These are phyloP conservation scores for Diaporthe humulicola DNA, from an alignment of 2,329 filamentous ascomycete species.

Conservation along the genomic window DNA sequence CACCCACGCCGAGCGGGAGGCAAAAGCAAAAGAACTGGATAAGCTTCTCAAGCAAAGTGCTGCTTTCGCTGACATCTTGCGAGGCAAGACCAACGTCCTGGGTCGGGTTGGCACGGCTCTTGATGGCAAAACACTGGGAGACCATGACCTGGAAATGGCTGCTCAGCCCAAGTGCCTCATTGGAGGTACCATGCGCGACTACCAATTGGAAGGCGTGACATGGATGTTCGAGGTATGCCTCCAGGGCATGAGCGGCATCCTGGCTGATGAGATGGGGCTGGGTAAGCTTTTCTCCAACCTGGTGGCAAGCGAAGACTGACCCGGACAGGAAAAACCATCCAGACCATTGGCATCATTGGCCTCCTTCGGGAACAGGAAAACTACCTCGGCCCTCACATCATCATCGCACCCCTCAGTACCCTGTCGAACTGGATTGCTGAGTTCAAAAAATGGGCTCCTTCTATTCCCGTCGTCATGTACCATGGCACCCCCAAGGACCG, in stretches of 20 bases:
- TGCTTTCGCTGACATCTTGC: constrained; percentile 73
- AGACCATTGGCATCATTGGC: constrained; percentile 89
- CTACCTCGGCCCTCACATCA: constrained; percentile 87
- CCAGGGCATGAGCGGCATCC: constrained; percentile 90
- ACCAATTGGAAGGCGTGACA: constrained; percentile 93
- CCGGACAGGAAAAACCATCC: constrained; percentile 83
- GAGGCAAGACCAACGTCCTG: constrained; percentile 73
- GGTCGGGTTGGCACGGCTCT: constrained; percentile 72
- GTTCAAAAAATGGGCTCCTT: constrained; percentile 90
- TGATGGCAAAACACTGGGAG: constrained; percentile 70
- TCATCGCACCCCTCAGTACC: constrained; percentile 91
- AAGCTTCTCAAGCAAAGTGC: constrained; percentile 71
- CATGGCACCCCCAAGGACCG: constrained; percentile 86
- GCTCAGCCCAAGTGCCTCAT: constrained; percentile 85
- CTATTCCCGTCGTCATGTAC: constrained; percentile 90
- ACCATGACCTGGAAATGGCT: constrained; percentile 81
- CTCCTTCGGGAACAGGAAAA: constrained; percentile 88
- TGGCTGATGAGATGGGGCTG: constrained; percentile 95
- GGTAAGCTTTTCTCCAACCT: constrained; percentile 55
- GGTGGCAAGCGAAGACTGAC: constrained; percentile 33
- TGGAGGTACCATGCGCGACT: constrained; percentile 91
- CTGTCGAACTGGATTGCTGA: constrained; percentile 97
- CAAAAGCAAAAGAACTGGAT: constrained; percentile 71
- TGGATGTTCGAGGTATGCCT: constrained; percentile 89
- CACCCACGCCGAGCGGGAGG: constrained; percentile 66